Evolutionary conservation across 495 filamentous ascomycete genomes (phyloP).

Genomic region (Neurospora sp.): DNA sequence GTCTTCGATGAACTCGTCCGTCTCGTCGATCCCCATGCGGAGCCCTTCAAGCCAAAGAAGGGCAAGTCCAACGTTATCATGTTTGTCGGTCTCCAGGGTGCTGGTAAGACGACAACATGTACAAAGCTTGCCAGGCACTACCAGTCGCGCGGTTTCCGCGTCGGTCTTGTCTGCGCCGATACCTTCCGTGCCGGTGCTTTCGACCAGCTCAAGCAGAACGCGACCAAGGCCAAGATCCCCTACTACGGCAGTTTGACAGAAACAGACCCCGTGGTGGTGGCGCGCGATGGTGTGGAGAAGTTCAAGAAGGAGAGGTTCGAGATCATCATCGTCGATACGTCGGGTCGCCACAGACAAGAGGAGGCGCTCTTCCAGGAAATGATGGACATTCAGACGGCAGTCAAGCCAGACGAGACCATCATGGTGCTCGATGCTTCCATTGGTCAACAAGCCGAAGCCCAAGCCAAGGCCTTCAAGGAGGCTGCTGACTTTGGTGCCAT

Average conservation of each 20-base stretch:
- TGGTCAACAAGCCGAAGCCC: slow-evolving; percentile 88
- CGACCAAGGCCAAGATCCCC: slow-evolving; percentile 96
- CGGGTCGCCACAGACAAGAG: slow-evolving; percentile 87
- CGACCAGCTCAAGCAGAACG: slow-evolving; percentile 97
- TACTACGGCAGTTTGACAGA: slow-evolving; percentile 96
- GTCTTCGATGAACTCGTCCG: slow-evolving; percentile 96
- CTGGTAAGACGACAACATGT: slow-evolving; percentile 96
- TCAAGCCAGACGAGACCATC: slow-evolving; percentile 92
- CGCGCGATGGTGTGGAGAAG: slow-evolving; percentile 89
- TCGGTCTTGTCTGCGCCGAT: slow-evolving; percentile 92
- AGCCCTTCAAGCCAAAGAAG: slow-evolving; percentile 95
- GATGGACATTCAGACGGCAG: slow-evolving; percentile 89
- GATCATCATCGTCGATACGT: slow-evolving; percentile 97
- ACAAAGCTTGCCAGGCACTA: slow-evolving; percentile 96
- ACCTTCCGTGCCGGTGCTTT: slow-evolving; percentile 98
- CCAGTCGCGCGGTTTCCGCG: slow-evolving; percentile 85
- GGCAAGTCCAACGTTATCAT: slow-evolving; percentile 95
- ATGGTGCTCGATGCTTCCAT: slow-evolving; percentile 96
- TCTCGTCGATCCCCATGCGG: slow-evolving; percentile 90
- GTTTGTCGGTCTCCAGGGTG: slow-evolving; percentile 96
- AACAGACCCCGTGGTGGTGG: slow-evolving; percentile 89
- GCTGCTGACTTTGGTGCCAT: slow-evolving; percentile 97
- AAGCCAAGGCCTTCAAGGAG: slow-evolving; percentile 94
- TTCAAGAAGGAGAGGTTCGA: slow-evolving; percentile 99
- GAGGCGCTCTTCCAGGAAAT: slow-evolving; percentile 92